These are phyloP conservation scores for Mucuna pruriens DNA, from an alignment of 306 rosid species.

Conservation along the genomic window DNA sequence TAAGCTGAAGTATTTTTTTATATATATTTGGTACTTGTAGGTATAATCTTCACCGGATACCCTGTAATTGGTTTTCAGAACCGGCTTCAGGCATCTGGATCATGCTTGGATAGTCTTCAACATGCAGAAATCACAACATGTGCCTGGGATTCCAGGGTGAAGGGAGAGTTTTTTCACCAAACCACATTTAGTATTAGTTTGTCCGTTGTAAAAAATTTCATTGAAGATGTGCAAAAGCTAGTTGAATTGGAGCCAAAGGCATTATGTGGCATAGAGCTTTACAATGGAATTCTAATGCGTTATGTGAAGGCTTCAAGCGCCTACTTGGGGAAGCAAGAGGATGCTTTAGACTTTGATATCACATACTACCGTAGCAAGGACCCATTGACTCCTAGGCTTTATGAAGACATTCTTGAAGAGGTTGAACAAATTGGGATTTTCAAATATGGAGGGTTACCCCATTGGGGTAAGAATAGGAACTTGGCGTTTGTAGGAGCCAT, in stretches of 20 bases:
- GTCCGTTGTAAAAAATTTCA: slow-evolving; percentile 47
- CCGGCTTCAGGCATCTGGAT: slow-evolving; percentile 70
- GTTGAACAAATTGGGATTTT: slow-evolving; percentile 73
- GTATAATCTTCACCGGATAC: slow-evolving; percentile 59
- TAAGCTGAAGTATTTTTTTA: too few species aligned
- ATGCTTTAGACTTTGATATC: slow-evolving; percentile 70
- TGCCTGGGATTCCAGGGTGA: slow-evolving; percentile 74
- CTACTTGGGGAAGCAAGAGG: slow-evolving; percentile 68
- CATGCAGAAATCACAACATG: slow-evolving; percentile 53
- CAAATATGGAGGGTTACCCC: slow-evolving; percentile 79
- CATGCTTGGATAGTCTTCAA: slow-evolving; percentile 57
- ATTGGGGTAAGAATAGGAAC: slow-evolving; percentile 82
- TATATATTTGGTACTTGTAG: slow-evolving; percentile 40
- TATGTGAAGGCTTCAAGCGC: slow-evolving; percentile 74
- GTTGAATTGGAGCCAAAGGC: slow-evolving; percentile 58
- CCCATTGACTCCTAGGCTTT: slow-evolving; percentile 68
- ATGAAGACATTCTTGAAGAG: slow-evolving; percentile 74
- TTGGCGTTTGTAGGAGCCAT: slow-evolving; percentile 61
- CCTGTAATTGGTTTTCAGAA: slow-evolving; percentile 74
- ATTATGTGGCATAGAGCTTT: slow-evolving; percentile 65
- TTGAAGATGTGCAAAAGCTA: slow-evolving; percentile 69
- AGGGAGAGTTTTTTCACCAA: slow-evolving; percentile 72
- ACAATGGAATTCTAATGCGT: slow-evolving; percentile 80
- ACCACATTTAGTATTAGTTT: slow-evolving; percentile 63
- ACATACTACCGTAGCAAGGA: slow-evolving; percentile 70